Evolutionary conservation across 768 basidiomycete species (phyloP).

Genomic region (Cystobasidium tubakii): DNA sequence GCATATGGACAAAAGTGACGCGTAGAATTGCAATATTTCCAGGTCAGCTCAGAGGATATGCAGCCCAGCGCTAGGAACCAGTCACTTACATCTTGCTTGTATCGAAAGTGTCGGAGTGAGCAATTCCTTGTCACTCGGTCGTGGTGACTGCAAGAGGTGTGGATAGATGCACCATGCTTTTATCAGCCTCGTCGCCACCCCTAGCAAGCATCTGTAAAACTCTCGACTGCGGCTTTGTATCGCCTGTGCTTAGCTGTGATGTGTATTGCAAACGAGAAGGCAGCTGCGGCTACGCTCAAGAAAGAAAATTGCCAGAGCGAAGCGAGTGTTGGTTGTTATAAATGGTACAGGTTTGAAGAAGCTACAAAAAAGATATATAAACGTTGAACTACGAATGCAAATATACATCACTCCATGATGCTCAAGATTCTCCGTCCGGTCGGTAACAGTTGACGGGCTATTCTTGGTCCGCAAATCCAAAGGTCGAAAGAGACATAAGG

Average conservation of each 20-base stretch:
- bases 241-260: too few species aligned
- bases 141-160: neutral
- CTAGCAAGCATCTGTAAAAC: too few species aligned
- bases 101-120: neutral
- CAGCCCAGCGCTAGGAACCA: too few species aligned
- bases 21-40: neutral
- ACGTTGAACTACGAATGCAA: too few species aligned
- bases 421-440: neutral
- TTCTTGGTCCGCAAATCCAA: neutral
- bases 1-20: neutral
- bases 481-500: neutral
- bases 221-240: too few species aligned
- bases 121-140: neutral
- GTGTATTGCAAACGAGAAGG: too few species aligned
- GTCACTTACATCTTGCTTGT: neutral
- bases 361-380: too few species aligned
- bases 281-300: too few species aligned
- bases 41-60: neutral
- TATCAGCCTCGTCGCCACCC: neutral
- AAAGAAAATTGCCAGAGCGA: too few species aligned
- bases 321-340: too few species aligned
- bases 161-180: neutral
- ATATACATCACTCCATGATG: neutral
- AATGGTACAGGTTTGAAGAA: too few species aligned
- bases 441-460: neutral